A percentile compares a stretch with the other conserved stretches of the same genome.
Evolutionary conservation across 2,329 filamentous ascomycete genomes (phyloP).

Genomic region (Cytospora piceae): DNA sequence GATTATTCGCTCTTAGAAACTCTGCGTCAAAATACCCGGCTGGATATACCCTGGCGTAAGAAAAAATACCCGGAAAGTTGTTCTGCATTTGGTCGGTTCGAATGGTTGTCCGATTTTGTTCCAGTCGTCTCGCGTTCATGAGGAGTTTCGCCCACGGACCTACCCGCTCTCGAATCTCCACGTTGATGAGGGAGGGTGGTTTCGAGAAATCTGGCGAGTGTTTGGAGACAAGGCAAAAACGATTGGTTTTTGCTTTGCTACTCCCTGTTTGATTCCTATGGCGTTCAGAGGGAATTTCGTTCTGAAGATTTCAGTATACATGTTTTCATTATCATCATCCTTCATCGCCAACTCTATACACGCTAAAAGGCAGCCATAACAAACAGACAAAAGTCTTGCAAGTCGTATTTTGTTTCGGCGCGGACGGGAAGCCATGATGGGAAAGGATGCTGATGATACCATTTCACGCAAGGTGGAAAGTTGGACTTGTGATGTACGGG

Average conservation of each 20-base stretch:
- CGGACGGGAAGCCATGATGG: conserved; percentile 6
- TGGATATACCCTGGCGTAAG: conserved; percentile 68
- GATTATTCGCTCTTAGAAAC: conserved; percentile 52
- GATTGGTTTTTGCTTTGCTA: conserved; percentile 8
- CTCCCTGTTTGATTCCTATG: conserved; percentile 11
- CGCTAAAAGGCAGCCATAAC: conserved; percentile 22
- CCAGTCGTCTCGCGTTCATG: conserved; percentile 35
- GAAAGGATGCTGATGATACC: conserved; percentile 26
- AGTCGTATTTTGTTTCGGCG: conserved; percentile 4
- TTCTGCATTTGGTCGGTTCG: conserved; percentile 52
- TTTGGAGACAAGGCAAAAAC: conserved; percentile 8
- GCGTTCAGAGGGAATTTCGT: conserved; percentile 22
- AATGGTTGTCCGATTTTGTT: conserved; percentile 42
- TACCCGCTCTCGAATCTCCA: neutral
- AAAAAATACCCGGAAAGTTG: conserved; percentile 55
- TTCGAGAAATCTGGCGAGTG: conserved; percentile 1
- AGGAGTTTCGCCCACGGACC: conserved; percentile 30
- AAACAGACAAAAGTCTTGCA: conserved; percentile 23
- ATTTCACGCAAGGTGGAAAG: conserved; percentile 23
- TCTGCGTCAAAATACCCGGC: conserved; percentile 56
- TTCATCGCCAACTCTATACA: conserved; percentile 23
- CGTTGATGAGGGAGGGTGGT: neutral
- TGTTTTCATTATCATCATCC: conserved; percentile 5
- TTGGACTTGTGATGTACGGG: conserved; percentile 14
- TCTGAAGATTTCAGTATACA: conserved; percentile 27